Base-by-base conservation (phyloP, 352 stramenopile species). In the Phytophthora podocarpi region DNA sequence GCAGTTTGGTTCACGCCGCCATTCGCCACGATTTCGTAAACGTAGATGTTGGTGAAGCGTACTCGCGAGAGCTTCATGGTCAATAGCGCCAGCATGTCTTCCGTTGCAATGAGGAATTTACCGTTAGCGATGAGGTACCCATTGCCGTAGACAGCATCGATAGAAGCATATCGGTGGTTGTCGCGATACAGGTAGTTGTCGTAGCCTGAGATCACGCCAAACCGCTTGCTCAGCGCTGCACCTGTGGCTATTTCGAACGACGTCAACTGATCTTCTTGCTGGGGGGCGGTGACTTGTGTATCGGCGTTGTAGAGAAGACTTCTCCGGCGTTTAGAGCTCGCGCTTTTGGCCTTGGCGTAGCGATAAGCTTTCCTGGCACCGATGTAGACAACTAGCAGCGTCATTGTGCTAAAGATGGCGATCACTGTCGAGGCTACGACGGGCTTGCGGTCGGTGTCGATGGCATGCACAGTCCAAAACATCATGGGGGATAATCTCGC, bases 81-180 rank as follows among this genome's bases (percentile, higher is more conserved):
- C 37, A 74, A 26, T 4, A 80, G 59, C 20, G 58, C 40, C 24
- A 48, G 21, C 8, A 74, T 55, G 39, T 84, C 74, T 18, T 67
- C 61, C 13, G 67, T 73, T 4, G 39, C 49, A 31, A 85, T 49
- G 5, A 85, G 55, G 41, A 62, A 79, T 39, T 74, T 78, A 26
- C 48, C 47, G 36, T 76, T 75, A 6, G 60, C 69, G 35, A 83
- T 64, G 35, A 86, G 59, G 36, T 61, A 86, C 0, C 70, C 77
- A 28, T 68, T 79, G 53, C 74, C 70, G 51, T 79, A 84, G 49
- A 87, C 72, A 10, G 68, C 74, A 11, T 80, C 70, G 30, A 83
- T 74, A 30, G 65, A 74, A 3, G 67, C 37, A 46, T 47, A 78
- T 32, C 47, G 76, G 5, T 70, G 53, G 37, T 78, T 70, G 54